phyloP scores from a whole-genome alignment of 805 yeast species.

The Schwanniomyces pseudopolymorphus region DNA sequence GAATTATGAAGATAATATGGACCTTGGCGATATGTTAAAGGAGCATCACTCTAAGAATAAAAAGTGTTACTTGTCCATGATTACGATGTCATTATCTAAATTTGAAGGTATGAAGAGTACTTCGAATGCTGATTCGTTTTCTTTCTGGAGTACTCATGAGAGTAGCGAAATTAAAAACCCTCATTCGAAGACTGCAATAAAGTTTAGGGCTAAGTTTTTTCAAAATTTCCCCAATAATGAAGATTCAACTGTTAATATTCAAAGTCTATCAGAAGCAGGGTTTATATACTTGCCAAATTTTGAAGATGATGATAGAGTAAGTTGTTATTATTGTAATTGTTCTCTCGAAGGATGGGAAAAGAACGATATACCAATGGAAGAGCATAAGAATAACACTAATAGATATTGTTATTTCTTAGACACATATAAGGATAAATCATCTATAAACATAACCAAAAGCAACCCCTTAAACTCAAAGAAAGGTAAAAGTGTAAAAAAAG shows the following conservation, averaged over 20 bases:
- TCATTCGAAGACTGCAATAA: slow-evolving; percentile 21
- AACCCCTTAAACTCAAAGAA: background rate
- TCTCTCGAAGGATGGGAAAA: slow-evolving; percentile 52
- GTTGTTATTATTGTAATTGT: slow-evolving; percentile 27
- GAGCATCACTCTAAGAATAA: slow-evolving; percentile 6
- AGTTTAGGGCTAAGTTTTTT: slow-evolving; percentile 41
- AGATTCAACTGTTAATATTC: slow-evolving; percentile 39
- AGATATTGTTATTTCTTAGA: slow-evolving; percentile 29
- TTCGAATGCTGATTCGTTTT: background rate
- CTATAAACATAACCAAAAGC: background rate
- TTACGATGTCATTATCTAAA: slow-evolving; percentile 6
- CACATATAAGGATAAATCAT: background rate
- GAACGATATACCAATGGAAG: slow-evolving; percentile 60
- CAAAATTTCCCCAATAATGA: slow-evolving; percentile 43
- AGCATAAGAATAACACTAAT: slow-evolving; percentile 41
- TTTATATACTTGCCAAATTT: slow-evolving; percentile 34
- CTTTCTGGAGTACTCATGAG: slow-evolving; percentile 16
- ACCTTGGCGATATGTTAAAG: background rate
- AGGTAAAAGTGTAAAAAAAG: background rate
- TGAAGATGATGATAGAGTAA: slow-evolving; percentile 32
- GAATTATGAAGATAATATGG: slow-evolving; percentile 13
- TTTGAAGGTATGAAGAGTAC: background rate
- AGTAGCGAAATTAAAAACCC: slow-evolving; percentile 33
- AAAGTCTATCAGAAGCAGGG: slow-evolving; percentile 46
- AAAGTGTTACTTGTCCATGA: slow-evolving; percentile 15